These are phyloP conservation scores for Hypericum androsaemum DNA, from an alignment of 345 rosid genomes.

Conservation along the genomic window DNA sequence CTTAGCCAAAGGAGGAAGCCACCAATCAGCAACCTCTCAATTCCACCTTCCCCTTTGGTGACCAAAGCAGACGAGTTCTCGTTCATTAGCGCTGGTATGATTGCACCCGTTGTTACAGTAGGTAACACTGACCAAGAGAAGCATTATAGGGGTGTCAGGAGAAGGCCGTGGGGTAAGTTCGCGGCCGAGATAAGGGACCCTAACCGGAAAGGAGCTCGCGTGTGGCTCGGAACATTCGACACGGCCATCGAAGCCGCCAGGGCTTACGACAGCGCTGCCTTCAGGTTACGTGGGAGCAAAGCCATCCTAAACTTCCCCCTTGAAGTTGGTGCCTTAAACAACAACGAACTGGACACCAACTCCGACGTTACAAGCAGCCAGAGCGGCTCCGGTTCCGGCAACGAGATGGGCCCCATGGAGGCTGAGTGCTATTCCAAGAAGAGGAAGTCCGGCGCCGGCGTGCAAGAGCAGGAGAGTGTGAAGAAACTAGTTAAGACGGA, in stretches of 20 bases:
- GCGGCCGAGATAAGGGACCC: slow-evolving; percentile 98
- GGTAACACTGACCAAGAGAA: slow-evolving; percentile 17
- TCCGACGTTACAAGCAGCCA: too few relatives aligned
- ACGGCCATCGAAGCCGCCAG: slow-evolving; percentile 69
- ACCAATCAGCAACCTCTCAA: slow-evolving; percentile 29
- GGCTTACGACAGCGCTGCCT: slow-evolving; percentile 85
- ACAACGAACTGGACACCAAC: too few relatives aligned
- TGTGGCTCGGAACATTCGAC: slow-evolving; percentile 91
- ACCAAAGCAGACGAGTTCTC: neutral
- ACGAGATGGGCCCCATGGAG: neutral
- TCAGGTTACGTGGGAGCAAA: slow-evolving; percentile 71
- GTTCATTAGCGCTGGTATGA: too few relatives aligned
- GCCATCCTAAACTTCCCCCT: slow-evolving; percentile 79
- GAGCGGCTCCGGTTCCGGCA: too few relatives aligned
- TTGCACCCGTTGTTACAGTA: neutral
- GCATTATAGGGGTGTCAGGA: slow-evolving; percentile 82
- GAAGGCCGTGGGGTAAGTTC: slow-evolving; percentile 91
- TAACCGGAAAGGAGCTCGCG: slow-evolving; percentile 54
- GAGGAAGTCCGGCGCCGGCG: slow-evolving; percentile 24
- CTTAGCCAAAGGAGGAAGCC: slow-evolving; percentile 57
- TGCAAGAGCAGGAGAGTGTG: slow-evolving; percentile 1
- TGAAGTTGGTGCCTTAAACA: slow-evolving; percentile 34
- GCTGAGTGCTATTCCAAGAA: slow-evolving; percentile 13
- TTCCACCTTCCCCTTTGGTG: slow-evolving; percentile 21
- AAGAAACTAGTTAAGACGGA: slow-evolving; percentile 9